Base-by-base conservation (phyloP, 2,329 filamentous ascomycete species). In the Podosphaera fusca region DNA sequence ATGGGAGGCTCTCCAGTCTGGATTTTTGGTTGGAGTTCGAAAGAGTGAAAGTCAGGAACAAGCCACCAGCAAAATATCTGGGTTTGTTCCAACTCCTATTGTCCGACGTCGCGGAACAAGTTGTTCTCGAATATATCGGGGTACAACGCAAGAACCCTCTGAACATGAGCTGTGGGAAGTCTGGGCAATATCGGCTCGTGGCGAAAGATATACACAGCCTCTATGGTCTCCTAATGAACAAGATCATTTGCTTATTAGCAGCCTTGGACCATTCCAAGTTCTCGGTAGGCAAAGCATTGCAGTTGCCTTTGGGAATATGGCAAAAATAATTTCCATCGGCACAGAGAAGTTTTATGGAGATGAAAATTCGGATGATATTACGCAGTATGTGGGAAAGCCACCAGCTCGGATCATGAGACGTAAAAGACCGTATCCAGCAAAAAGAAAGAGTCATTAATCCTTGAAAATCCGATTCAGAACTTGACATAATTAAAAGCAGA, bases 301-400 rank as follows among this genome's bases (percentile, higher is more conserved):
- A 0, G 75, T 89, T 35, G 82, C 77, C 0, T 79, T 88, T 59
- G 85, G 84, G 10, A 85, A 87, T 61, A 73, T 79, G 1, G 74
- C 88, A 63, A 88, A 87, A 68, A 70, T 88, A 55, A 75, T 88
- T 57, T 79, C 77, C 1, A 71, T 83, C 4, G 83, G 82, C 4
- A 75, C 78, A 60, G 82, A 84, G 64, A 72, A 77, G 36, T 84
- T 83, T 62, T 78, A 81, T 55, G 60, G 58, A 9, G 60, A 60
- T 38, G 61, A 63, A 12, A 62, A 56, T 42, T 58, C 50, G 10
- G 58, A 55, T 35, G 62, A 65, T 54, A 61, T 66, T 58, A 56
- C 54, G 4, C 55, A 60, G 3, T 65, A 64, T 38, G 61, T 63
- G 0, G 63, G 64, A n/a, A 64, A 64, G 62, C 58, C 56, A 8